phyloP scores from a whole-genome alignment of 306 rosid genomes.

The Fragaria nilgerrensis region DNA sequence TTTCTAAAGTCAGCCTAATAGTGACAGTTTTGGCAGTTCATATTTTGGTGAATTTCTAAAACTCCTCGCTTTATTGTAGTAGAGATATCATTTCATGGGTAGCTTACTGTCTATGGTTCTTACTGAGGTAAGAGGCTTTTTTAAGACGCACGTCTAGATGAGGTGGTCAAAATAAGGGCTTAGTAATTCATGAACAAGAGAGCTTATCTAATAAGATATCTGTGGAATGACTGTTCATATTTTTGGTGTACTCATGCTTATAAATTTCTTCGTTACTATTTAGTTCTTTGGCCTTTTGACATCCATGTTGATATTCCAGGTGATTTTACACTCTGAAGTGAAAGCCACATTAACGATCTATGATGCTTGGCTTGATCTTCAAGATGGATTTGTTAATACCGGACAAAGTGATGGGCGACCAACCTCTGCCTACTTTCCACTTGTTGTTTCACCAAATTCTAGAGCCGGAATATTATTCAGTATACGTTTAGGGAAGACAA shows the following conservation, averaged over 20 bases:
- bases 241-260: constrained; percentile 10
- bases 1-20: too few relatives aligned
- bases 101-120: neutral
- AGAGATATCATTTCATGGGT: neutral
- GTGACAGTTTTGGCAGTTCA: too few relatives aligned
- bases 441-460: constrained; percentile 78
- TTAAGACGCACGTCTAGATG: neutral
- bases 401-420: constrained; percentile 68
- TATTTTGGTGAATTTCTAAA: too few relatives aligned
- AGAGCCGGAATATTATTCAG: constrained; percentile 86
- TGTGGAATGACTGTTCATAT: neutral
- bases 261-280: constrained; percentile 9
- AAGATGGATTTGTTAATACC: constrained; percentile 88
- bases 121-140: neutral
- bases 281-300: constrained; percentile 24
- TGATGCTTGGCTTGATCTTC: constrained; percentile 98
- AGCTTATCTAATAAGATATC: constrained; percentile 5
- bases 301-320: constrained; percentile 48
- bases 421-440: constrained; percentile 71
- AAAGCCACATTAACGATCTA: constrained; percentile 76
- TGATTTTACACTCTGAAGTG: constrained; percentile 88
- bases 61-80: too few relatives aligned
- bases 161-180: neutral
- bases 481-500: constrained; percentile 66
- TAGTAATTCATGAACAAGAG: constrained; percentile 5